Evolutionary conservation across 306 rosid species (phyloP).

Genomic region (Astragalus membranaceus): DNA sequence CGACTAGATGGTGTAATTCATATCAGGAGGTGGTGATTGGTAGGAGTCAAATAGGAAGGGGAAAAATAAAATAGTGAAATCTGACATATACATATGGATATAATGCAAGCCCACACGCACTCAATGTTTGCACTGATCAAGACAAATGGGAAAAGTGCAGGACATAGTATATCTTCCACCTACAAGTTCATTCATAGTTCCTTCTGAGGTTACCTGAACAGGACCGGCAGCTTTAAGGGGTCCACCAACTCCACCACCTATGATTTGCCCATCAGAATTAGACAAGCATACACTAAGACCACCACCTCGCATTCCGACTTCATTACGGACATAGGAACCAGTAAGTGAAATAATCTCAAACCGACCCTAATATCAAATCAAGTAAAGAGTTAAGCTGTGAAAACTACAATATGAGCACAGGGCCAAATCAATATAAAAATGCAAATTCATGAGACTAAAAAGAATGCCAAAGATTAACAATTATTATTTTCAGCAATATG

Average conservation of each 20-base stretch:
- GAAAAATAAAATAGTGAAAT: neutral
- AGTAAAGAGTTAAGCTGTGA: slow-evolving; percentile 13
- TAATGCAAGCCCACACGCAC: no score
- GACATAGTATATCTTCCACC: neutral
- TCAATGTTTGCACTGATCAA: no score
- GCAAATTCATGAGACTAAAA: neutral
- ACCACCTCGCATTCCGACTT: slow-evolving; percentile 60
- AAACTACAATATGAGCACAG: neutral
- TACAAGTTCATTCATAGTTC: neutral
- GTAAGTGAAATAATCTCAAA: slow-evolving; percentile 86
- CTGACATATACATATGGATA: neutral
- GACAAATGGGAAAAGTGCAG: no score
- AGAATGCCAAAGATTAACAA: neutral
- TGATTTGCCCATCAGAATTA: slow-evolving; percentile 76
- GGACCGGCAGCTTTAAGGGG: slow-evolving; percentile 91
- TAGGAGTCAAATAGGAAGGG: neutral
- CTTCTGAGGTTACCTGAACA: slow-evolving; percentile 67
- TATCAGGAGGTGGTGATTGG: slow-evolving; percentile 4
- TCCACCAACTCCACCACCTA: slow-evolving; percentile 98
- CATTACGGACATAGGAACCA: slow-evolving; percentile 86
- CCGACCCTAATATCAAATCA: slow-evolving; percentile 60
- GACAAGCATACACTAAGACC: slow-evolving; percentile 88
- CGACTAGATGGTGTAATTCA: neutral
- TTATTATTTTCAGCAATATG: neutral
- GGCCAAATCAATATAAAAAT: slow-evolving; percentile 8